Evolutionary conservation across 2,329 filamentous ascomycete species (phyloP).

Genomic region (Fusarium vanettenii): DNA sequence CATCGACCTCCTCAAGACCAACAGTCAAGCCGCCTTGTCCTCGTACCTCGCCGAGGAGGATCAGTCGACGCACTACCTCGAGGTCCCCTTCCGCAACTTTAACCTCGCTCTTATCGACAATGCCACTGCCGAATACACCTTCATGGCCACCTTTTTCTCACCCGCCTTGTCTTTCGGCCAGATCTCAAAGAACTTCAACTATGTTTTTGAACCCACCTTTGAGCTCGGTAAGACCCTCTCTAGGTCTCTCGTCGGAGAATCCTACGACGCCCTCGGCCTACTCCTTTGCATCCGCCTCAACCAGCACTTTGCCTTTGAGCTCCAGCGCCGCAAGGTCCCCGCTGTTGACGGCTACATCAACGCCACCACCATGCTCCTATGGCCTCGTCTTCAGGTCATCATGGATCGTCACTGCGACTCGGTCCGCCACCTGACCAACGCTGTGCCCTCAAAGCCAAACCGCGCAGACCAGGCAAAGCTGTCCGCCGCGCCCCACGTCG

Average conservation of each 20-base stretch:
- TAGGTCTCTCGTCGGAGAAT: slow-evolving; percentile 79
- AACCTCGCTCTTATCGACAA: slow-evolving; percentile 96
- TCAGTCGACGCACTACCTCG: slow-evolving; percentile 84
- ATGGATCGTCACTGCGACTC: slow-evolving; percentile 95
- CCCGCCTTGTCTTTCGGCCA: slow-evolving; percentile 79
- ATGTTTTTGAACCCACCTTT: slow-evolving; percentile 92
- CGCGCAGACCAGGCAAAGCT: slow-evolving; percentile 67
- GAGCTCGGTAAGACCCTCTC: slow-evolving; percentile 83
- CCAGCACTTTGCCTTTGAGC: slow-evolving; percentile 92
- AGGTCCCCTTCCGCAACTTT: slow-evolving; percentile 92
- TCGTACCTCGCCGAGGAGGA: slow-evolving; percentile 95
- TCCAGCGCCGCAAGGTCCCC: slow-evolving; percentile 91
- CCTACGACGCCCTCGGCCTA: slow-evolving; percentile 86
- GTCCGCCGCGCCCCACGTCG: slow-evolving; percentile 86
- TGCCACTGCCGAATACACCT: slow-evolving; percentile 92
- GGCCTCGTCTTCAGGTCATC: slow-evolving; percentile 93
- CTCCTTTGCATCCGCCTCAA: slow-evolving; percentile 93
- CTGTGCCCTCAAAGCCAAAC: slow-evolving; percentile 59
- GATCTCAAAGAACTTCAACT: slow-evolving; percentile 84
- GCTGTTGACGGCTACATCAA: slow-evolving; percentile 93
- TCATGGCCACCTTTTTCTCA: slow-evolving; percentile 90
- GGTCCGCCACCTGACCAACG: slow-evolving; percentile 72
- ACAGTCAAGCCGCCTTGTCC: slow-evolving; percentile 80
- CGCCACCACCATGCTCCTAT: slow-evolving; percentile 93
- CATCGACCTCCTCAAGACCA: slow-evolving; percentile 81